A percentile compares a stretch with the other conserved stretches of the same genome.
Evolutionary conservation across 2,329 filamentous ascomycete genomes (phyloP).

Genomic region (Ceratocystis huliohia): DNA sequence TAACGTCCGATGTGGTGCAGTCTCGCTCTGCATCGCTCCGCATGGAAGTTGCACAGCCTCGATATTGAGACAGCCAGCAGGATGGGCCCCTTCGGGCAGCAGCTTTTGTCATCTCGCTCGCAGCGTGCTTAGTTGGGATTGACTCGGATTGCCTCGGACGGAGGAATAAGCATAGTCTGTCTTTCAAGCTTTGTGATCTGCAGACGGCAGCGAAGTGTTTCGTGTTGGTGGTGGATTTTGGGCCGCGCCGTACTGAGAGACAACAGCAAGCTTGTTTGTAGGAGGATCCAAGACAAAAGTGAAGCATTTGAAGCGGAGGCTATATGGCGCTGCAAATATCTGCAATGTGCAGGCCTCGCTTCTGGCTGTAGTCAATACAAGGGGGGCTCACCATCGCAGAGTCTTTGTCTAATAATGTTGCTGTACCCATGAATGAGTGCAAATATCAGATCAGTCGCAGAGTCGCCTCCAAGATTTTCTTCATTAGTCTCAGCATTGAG

Average conservation of each 20-base stretch:
- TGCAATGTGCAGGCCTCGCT: neutral
- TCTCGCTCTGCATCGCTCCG: neutral
- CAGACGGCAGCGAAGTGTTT: neutral
- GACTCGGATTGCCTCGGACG: neutral
- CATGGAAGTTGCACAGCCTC: neutral
- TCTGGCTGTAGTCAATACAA: neutral
- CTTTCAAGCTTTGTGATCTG: neutral
- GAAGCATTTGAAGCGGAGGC: neutral
- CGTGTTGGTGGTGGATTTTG: neutral
- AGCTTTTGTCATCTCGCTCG: neutral
- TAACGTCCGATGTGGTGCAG: neutral
- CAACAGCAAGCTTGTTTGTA: neutral
- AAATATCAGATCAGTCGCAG: neutral
- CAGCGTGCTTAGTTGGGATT: neutral
- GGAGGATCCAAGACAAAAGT: neutral
- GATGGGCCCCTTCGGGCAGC: neutral
- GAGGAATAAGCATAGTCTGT: neutral
- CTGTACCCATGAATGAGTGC: no score
- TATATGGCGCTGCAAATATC: neutral
- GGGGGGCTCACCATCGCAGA: neutral
- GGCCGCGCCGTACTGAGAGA: neutral
- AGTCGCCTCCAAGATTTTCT: neutral
- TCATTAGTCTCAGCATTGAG: neutral
- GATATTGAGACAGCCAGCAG: neutral
- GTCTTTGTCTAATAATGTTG: no score